phyloP scores from a whole-genome alignment of 1,284 basidiomycete genomes.

The Trametes sp. region DNA sequence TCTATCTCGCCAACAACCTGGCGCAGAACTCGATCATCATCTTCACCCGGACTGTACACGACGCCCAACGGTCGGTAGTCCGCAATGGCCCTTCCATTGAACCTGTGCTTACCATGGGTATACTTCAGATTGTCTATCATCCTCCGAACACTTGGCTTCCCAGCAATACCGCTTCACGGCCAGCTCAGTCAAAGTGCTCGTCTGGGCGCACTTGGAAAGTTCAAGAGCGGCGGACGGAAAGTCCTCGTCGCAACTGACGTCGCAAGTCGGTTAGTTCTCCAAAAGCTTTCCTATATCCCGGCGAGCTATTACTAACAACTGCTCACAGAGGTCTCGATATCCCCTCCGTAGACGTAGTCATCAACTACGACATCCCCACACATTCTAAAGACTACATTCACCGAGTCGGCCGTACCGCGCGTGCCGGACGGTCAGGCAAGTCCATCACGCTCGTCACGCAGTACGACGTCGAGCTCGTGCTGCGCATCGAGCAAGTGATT shows the following conservation, averaged over 20 bases:
- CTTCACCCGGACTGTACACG: slow-evolving; percentile 96
- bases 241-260: slow-evolving; percentile 97
- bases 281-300: not conserved
- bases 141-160: slow-evolving; percentile 90
- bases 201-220: slow-evolving; percentile 94
- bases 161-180: slow-evolving; percentile 96
- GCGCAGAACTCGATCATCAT: slow-evolving; percentile 95
- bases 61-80: slow-evolving; percentile 79
- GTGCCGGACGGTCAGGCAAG: slow-evolving; percentile 95
- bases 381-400: slow-evolving; percentile 99
- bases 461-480: slow-evolving; percentile 97
- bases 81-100: not conserved
- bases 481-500: slow-evolving; percentile 92
- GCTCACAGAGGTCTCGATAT: slow-evolving; percentile 88
- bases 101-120: not conserved
- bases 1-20: slow-evolving; percentile 90
- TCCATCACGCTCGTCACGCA: slow-evolving; percentile 97
- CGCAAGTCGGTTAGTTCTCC: slow-evolving; percentile 78
- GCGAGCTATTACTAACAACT: slow-evolving; percentile 16
- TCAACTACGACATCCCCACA: slow-evolving; percentile 98
- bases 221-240: slow-evolving; percentile 93
- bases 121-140: slow-evolving; percentile 82
- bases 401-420: slow-evolving; percentile 95
- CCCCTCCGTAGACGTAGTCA: slow-evolving; percentile 94
- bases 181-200: slow-evolving; percentile 95